These are phyloP conservation scores for Boletus semigastroideus DNA, from an alignment of 1,284 basidiomycete genomes.

Conservation along the genomic window DNA sequence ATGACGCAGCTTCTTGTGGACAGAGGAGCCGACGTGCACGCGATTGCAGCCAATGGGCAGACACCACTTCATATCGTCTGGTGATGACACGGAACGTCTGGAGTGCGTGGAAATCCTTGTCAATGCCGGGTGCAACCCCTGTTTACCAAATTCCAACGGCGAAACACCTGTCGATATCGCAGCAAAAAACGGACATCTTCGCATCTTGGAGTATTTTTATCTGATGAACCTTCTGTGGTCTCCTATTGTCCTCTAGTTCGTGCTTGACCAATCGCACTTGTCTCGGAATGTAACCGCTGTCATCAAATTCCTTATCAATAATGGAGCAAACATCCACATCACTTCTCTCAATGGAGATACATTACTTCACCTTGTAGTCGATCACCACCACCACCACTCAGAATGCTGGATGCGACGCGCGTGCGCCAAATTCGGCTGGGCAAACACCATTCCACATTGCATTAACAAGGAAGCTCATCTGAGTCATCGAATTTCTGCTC, in stretches of 20 bases:
- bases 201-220: neutral
- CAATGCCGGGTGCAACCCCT: slow-evolving; percentile 1
- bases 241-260: neutral
- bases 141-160: neutral
- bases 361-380: slow-evolving; percentile 2
- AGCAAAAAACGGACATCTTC: neutral
- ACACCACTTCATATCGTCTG: neutral
- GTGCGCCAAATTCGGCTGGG: neutral
- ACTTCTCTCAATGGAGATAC: neutral
- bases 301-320: slow-evolving; percentile 6
- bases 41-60: neutral
- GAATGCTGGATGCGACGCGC: slow-evolving; percentile 9
- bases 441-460: slow-evolving; percentile 4
- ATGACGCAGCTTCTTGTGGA: neutral
- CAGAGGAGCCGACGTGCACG: neutral
- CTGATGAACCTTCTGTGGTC: neutral
- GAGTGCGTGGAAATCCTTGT: neutral
- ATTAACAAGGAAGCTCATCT: neutral
- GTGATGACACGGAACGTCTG: neutral
- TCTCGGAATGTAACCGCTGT: neutral
- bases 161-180: neutral
- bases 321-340: neutral
- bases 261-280: neutral
- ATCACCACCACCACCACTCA: neutral
- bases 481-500: slow-evolving; percentile 12